Evolutionary conservation across 768 basidiomycete genomes (phyloP), one percentile per base, ranked within the genome.

Genomic region (Boletus rufocinnamomeus): DNA sequence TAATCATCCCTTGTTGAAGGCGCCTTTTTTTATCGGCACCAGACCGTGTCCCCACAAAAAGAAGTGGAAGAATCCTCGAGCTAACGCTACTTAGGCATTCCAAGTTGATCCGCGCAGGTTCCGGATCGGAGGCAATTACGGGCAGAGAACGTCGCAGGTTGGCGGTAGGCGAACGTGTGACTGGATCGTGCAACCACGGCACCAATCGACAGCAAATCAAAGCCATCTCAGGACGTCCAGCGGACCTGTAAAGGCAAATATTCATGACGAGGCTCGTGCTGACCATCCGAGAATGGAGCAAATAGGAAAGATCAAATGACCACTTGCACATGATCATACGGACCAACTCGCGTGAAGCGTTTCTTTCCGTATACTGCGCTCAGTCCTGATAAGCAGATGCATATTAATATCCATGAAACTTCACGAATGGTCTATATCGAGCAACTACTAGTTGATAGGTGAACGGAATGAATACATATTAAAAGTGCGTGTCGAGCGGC

Each of bases 341-440:
- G n/a, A 35, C 37, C 32, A 28, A 45, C 38, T 46, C 25, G 19
- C 49, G 34, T 9, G 28, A 19, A n/a, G 25, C n/a, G 19, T n/a
- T 38, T 51, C 37, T 11, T n/a, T n/a, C n/a, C n/a, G n/a, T n/a
- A n/a, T n/a, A 38, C 17, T 4, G 27, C 16, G 13, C 27, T 19
- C 19, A 21, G 38, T 16, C 14, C 25, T 37, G 54, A 35, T 16
- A 50, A 54, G 32, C 17, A 34, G 35, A 37, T 32, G 54, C 13
- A 44, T 50, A 19, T 60, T 48, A 50, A 35, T 48, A 51, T 28
- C 44, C 54, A 44, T 32, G n/a, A 30, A 30, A 57, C 46, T 59
- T 65, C 54, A 60, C 40, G 56, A 57, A 60, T 43, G 45, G 43
- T 66, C 61, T 66, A 67, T 60, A 66, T 65, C 45, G 46, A 63